phyloP scores from a whole-genome alignment of 2,329 filamentous ascomycete species.

The Fusarium sp. region DNA sequence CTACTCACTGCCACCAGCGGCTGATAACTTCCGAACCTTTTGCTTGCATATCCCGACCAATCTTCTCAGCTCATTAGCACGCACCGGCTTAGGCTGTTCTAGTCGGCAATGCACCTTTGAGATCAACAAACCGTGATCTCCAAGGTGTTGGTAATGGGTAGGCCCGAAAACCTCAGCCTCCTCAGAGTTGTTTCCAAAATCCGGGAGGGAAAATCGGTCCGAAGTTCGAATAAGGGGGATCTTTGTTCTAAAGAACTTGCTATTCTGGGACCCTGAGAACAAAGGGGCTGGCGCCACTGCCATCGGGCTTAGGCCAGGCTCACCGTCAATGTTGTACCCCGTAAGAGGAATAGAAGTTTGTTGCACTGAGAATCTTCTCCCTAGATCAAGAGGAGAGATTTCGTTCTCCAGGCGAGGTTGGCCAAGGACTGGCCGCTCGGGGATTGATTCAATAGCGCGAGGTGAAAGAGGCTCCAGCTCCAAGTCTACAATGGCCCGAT shows the following conservation, averaged over 20 bases:
- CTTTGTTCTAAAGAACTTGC: constrained; percentile 7
- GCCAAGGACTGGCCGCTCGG: constrained; percentile 8
- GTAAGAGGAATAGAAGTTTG: background rate
- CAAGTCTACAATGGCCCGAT: background rate
- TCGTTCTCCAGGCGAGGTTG: constrained; percentile 21
- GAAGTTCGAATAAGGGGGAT: background rate
- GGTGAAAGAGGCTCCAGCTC: constrained; percentile 7
- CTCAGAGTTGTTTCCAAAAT: constrained; percentile 1
- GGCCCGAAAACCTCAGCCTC: background rate
- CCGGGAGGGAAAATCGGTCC: constrained; percentile 15
- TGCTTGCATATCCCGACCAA: constrained; percentile 48
- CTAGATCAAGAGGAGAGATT: constrained; percentile 23
- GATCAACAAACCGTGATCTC: constrained; percentile 39
- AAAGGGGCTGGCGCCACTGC: constrained; percentile 8
- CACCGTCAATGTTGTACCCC: constrained; percentile 42
- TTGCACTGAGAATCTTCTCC: constrained; percentile 14
- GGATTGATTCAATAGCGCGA: constrained; percentile 13
- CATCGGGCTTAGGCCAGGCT: constrained; percentile 15
- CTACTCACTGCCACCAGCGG: constrained; percentile 32
- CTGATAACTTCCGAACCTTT: constrained; percentile 39
- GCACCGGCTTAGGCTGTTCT: constrained; percentile 49
- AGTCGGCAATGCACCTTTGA: constrained; percentile 46
- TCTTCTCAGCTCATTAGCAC: constrained; percentile 47
- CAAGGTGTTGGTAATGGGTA: constrained; percentile 32
- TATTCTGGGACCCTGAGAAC: constrained; percentile 5